Evolutionary conservation across 139 green algal species (phyloP).

Genomic region (Axilococcus clingmanii): DNA sequence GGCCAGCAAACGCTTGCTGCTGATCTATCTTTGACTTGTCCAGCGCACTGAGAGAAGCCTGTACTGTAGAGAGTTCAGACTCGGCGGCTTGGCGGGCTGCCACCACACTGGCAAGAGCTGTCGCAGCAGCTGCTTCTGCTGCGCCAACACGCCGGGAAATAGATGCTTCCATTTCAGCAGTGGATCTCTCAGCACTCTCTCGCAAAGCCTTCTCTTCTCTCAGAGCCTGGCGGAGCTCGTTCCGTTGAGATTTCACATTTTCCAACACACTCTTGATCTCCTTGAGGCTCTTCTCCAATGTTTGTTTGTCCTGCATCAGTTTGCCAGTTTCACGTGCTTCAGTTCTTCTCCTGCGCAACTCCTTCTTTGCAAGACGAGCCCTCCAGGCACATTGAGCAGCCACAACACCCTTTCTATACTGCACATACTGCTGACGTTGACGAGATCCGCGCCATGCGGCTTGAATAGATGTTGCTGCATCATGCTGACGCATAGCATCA

Average conservation of each 20-base stretch:
- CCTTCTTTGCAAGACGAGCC: conserved; percentile 35
- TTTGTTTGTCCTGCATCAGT: conserved; percentile 83
- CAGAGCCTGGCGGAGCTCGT: conserved; percentile 61
- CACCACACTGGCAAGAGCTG: conserved; percentile 5
- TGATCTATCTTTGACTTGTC: not conserved
- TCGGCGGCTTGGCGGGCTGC: not conserved
- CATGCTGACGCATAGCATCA: conserved; percentile 7
- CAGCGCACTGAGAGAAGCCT: too few relatives aligned
- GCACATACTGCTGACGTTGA: conserved; percentile 24
- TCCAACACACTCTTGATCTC: conserved; percentile 66
- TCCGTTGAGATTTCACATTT: conserved; percentile 69
- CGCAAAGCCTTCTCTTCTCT: conserved; percentile 34
- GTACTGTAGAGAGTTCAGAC: not conserved
- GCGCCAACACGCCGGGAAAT: too few relatives aligned
- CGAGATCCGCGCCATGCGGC: conserved; percentile 29
- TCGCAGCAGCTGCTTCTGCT: not conserved
- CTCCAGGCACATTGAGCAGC: conserved; percentile 48
- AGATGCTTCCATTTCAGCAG: too few relatives aligned
- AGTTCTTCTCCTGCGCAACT: conserved; percentile 30
- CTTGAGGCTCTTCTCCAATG: conserved; percentile 53
- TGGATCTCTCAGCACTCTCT: too few relatives aligned
- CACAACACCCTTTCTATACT: conserved; percentile 20
- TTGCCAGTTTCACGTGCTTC: conserved; percentile 63
- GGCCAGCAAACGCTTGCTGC: not conserved
- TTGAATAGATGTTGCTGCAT: conserved; percentile 52